Evolutionary conservation across 2,329 filamentous ascomycete species (phyloP), one percentile per base, ranked within the genome.

Genomic region (Epichloe aotearoae): DNA sequence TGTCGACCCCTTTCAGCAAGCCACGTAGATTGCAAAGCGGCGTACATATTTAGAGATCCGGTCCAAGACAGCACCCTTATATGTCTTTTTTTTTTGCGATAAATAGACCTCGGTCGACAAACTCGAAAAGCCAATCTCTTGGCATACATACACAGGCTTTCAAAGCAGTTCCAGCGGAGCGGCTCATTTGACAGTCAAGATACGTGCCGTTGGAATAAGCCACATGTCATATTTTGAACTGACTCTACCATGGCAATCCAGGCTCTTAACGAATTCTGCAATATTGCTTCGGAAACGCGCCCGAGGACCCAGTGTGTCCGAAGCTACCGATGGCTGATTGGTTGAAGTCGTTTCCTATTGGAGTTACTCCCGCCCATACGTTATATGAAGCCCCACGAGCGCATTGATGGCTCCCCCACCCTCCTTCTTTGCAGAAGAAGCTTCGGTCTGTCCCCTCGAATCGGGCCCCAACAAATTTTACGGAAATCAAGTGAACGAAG

Each of bases 1-100:
- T 34, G n/a, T 49, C 46, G 46, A 42, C 49, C 42, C 46, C 46
- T 38, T 46, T 51, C 42, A 51, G 52, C 37, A 41, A 39, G 52
- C 37, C 46, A 39, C 42, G n/a, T 30, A 2, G 17, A 8, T 17
- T 30, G 17, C 30, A 39, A 30, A 45, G 46, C 36, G 23, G 39
- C 23, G 23, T 26, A 26, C 23, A 26, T 26, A 26, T 26, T 8
- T 26, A 26, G 23, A 26, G 26, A 30, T 8, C 7, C 47, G 20
- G 10, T 23, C 19, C 39, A 12, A 11, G 19, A 41, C 17, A 41
- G 20, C 3, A 43, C 7, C 30, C n/a, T 30, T 30, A 8, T 30
- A 41, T 26, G 34, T 37, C 15, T 37, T 37, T 36, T 4, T 15
- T 19, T 12, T 23, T 30, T 3, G 3, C 8, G 30, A 30, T 30